Conservation (phyloP, 2,329 filamentous ascomycete species). For the Cryphonectria naterciae region DNA sequence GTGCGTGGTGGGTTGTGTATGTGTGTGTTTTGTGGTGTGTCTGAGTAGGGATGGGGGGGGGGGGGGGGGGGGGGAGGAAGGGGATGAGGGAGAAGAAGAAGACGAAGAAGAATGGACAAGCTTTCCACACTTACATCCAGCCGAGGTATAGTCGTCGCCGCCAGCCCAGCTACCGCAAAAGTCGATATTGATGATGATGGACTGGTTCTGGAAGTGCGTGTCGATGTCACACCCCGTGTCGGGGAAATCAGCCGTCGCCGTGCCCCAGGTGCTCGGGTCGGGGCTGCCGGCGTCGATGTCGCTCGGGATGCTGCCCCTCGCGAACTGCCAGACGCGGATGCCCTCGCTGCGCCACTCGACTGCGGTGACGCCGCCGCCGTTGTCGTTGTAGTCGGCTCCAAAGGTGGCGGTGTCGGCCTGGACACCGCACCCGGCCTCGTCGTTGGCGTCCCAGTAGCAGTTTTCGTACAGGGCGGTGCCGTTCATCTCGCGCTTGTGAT, state of each 20-base stretch:
- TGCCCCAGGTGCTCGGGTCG: constrained; percentile 65
- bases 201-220: constrained; percentile 66
- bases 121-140: constrained; percentile 44
- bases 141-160: constrained; percentile 45
- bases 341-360: constrained; percentile 64
- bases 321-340: constrained; percentile 67
- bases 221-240: constrained; percentile 63
- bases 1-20: no score
- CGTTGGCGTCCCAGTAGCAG: constrained; percentile 56
- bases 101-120: not conserved
- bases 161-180: constrained; percentile 63
- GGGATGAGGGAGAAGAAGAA: not conserved
- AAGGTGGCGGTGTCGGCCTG: constrained; percentile 47
- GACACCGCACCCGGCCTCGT: constrained; percentile 64
- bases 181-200: constrained; percentile 69
- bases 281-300: constrained; percentile 58
- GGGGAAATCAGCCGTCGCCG: constrained; percentile 67
- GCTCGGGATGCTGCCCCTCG: constrained; percentile 49
- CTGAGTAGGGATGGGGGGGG: no score
- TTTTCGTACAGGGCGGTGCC: constrained; percentile 47
- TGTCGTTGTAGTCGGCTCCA: constrained; percentile 56
- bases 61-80: not conserved
- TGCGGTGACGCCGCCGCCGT: constrained; percentile 62
- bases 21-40: no score
- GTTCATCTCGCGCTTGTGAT: constrained; percentile 57